Base-by-base conservation (phyloP, 1,284 basidiomycete genomes). In the Laetiporus sulphureus region DNA sequence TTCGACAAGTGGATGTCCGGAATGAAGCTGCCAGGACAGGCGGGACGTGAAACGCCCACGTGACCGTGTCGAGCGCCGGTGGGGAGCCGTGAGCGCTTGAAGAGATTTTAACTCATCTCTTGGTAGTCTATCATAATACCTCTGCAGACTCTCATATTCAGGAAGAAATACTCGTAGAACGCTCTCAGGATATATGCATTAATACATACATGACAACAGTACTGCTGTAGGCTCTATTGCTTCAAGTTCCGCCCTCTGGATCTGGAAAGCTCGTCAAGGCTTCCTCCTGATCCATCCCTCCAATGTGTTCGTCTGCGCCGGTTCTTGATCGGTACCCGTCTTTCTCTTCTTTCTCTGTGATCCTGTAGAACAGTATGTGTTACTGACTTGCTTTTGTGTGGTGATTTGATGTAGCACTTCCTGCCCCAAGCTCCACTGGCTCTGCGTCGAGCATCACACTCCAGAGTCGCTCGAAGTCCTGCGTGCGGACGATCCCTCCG, bases 401-500 rank as follows among this genome's bases (percentile, higher is more conserved):
- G 13, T 6, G 13, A 22, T 29, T 36, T 41, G 18, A 46, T 35
- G 39, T 36, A 19, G 18, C 10, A 20, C 40, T 35, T 11, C 32
- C 13, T 3, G 40, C 42, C 8, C 31, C 44, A 30, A 40, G 37
- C 19, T 40, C 7, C 16, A 24, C 30, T 16, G 36, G 34, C 20
- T 49, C 41, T 10, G 47, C 12, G 16, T 36, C 32, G 27, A 37
- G 24, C 56, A 61, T 61, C 4, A 51, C 53, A 2, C 41, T 40
- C 59, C 59, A 61, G 36, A 61, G 44, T 22, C 41, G 31, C 40
- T 61, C 55, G 24, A 61, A 61, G 5, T 55, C 43, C 31, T 51
- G 53, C 8, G 50, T 55, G 11, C 37, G 41, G 6, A 63, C 60
- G 36, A 61, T 60, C 0, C 61, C 61, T 1, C 61, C 61, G 36